Base-by-base conservation (phyloP, 164 flowering plant genomes). In the Aristolochia californica region DNA sequence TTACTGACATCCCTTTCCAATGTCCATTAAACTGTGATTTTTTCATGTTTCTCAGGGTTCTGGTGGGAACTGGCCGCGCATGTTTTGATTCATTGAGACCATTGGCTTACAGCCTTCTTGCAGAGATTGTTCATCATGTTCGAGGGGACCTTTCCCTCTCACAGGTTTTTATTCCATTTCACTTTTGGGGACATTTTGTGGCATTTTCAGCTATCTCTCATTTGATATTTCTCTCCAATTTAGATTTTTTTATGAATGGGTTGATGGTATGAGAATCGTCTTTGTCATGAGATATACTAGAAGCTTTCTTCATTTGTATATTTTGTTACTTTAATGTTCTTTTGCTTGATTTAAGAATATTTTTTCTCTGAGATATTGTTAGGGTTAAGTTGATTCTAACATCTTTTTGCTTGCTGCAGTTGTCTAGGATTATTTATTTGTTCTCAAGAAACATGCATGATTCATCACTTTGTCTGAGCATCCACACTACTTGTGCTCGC, bases 391-490 rank as follows among this genome's bases (percentile, higher is more conserved):
- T 23, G 13, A 22, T 23, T 22, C 22, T 43, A n/a, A 5, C 13
- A 15, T 57, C 17, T 34, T 8, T 21, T 56, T 7, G 20, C 2
- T 25, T 57, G 23, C 1, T 80, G 87, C 96, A 94, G 99, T 62
- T 94, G 61, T 94, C 99, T 17, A 82, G 93, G 60, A 90, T 94
- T 64, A 90, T 94, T 24, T 94, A 94, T 76, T 74, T 94, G 70
- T 94, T 94, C 73, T 94, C 99, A 26, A 86, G 97, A 63, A 94
- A 90, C 71, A 90, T 94, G 99, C 99, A 90, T 68, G 99, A 94
- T 70, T 85, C 99, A n/a, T 84, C 99, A 23, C 73, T 94, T 67
- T 78, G 96, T 5, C 83, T 90, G 57, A 83, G 89, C 72, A 84
- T 94, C 62, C 99, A 94, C 59, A 94, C 99, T 8, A 94, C 97